A percentile compares a stretch with the other conserved stretches of the same genome.
Evolutionary conservation across 2,329 filamentous ascomycete species (phyloP).

Genomic region (Tothia fuscella): DNA sequence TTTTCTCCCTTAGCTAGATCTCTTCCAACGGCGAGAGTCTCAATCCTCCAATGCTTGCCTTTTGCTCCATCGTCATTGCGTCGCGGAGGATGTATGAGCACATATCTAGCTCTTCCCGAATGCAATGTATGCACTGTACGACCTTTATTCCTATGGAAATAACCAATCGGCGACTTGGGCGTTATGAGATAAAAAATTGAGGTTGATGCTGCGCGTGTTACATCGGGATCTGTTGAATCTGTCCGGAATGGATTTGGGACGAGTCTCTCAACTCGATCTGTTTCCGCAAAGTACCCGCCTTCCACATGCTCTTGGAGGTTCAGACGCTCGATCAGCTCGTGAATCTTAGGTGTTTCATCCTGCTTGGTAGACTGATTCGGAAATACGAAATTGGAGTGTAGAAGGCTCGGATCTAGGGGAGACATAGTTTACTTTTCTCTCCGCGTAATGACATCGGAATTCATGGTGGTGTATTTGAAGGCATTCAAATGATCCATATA

Average conservation of each 20-base stretch:
- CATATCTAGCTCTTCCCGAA: slow-evolving; percentile 49
- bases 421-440: no score
- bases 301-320: slow-evolving; percentile 45
- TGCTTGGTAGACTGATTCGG: slow-evolving; percentile 3
- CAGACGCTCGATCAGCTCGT: slow-evolving; percentile 32
- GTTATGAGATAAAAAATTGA: slow-evolving; percentile 56
- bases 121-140: slow-evolving; percentile 55
- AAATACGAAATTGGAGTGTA: slow-evolving; percentile 8
- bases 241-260: slow-evolving; percentile 43
- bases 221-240: slow-evolving; percentile 22
- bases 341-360: slow-evolving; percentile 23
- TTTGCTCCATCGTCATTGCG: slow-evolving; percentile 32
- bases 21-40: slow-evolving; percentile 51
- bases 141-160: slow-evolving; percentile 51
- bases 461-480: no score
- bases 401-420: slow-evolving; percentile 17
- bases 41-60: slow-evolving; percentile 37
- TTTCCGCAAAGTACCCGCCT: slow-evolving; percentile 53
- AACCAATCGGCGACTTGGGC: slow-evolving; percentile 40
- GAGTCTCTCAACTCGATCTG: slow-evolving; percentile 40
- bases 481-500: no score
- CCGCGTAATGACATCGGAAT: no score
- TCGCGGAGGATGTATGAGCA: slow-evolving; percentile 51
- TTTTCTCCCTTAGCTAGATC: slow-evolving; percentile 46
- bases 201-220: slow-evolving; percentile 43